Conservation (phyloP, 2,329 filamentous ascomycete species). For the Trichoderma atroviride region DNA sequence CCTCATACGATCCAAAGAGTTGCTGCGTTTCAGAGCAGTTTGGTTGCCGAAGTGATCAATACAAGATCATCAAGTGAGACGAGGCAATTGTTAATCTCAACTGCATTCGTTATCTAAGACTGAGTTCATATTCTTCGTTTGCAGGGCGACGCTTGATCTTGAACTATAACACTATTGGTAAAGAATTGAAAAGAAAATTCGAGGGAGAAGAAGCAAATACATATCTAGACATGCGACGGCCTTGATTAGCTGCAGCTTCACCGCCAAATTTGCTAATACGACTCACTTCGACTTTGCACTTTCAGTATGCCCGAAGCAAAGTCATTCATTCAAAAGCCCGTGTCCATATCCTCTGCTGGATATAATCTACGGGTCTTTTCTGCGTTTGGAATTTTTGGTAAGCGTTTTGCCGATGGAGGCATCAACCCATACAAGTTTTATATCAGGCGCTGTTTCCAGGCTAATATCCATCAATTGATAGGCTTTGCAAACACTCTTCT, state of each 20-base stretch:
- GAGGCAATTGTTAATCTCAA: background rate
- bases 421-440: background rate
- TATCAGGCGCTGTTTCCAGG: background rate
- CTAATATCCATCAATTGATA: background rate
- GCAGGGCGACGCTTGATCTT: background rate
- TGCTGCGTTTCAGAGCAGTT: background rate
- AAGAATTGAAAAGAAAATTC: background rate
- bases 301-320: background rate
- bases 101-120: background rate
- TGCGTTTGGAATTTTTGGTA: slow-evolving; percentile 16
- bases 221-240: background rate
- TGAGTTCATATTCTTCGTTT: background rate
- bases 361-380: background rate
- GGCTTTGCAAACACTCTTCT: slow-evolving; percentile 12
- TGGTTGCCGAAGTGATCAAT: background rate
- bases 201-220: background rate
- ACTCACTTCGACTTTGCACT: background rate
- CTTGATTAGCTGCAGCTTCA: background rate
- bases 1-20: background rate
- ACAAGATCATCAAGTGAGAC: background rate
- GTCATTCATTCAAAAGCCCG: background rate
- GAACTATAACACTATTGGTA: background rate
- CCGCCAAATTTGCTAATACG: background rate
- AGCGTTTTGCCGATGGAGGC: background rate
- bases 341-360: background rate